Conservation (phyloP, 129 eudicot genomes). For the Erigeron canadensis region DNA sequence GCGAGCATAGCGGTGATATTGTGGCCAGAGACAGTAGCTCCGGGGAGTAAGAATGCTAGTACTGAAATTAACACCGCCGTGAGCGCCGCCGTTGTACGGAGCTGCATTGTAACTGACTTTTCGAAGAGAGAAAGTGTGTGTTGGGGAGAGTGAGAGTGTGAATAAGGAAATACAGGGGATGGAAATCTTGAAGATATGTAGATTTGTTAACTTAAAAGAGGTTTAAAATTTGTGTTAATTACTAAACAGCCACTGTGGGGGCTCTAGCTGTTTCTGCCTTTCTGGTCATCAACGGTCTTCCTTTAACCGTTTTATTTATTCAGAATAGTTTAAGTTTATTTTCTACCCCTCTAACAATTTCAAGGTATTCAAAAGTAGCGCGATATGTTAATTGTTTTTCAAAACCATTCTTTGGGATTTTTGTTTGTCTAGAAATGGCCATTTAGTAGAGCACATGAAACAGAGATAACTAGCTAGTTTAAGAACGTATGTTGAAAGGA, state of each 20-base stretch:
- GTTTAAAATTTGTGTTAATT: slow-evolving; percentile 3
- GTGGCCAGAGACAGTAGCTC: slow-evolving; percentile 43
- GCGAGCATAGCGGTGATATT: slow-evolving; percentile 76
- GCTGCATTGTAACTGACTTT: slow-evolving; percentile 49
- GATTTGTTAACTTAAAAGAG: slow-evolving; percentile 10
- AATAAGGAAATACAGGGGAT: background rate
- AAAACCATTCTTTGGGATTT: background rate
- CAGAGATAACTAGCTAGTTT: background rate
- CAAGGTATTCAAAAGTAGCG: background rate
- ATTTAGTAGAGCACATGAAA: background rate
- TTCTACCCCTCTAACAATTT: background rate
- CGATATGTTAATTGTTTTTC: too few relatives aligned
- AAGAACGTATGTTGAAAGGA: background rate
- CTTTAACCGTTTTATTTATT: slow-evolving; percentile 6
- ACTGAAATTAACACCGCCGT: slow-evolving; percentile 34
- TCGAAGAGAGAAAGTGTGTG: slow-evolving; percentile 26
- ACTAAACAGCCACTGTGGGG: slow-evolving; percentile 26
- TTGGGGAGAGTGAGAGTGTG: background rate
- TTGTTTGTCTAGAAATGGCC: background rate
- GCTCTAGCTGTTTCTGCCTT: slow-evolving; percentile 22
- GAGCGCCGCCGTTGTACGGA: slow-evolving; percentile 37
- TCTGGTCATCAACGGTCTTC: slow-evolving; percentile 21
- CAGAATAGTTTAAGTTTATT: background rate
- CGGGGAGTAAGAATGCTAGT: slow-evolving; percentile 20
- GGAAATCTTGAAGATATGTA: slow-evolving; percentile 12